Percentiles rank a stretch among this genome's conserved stretches.
Evolutionary conservation across 177 flowering plant species (phyloP).

Genomic region (Tripterygium wilfordii): DNA sequence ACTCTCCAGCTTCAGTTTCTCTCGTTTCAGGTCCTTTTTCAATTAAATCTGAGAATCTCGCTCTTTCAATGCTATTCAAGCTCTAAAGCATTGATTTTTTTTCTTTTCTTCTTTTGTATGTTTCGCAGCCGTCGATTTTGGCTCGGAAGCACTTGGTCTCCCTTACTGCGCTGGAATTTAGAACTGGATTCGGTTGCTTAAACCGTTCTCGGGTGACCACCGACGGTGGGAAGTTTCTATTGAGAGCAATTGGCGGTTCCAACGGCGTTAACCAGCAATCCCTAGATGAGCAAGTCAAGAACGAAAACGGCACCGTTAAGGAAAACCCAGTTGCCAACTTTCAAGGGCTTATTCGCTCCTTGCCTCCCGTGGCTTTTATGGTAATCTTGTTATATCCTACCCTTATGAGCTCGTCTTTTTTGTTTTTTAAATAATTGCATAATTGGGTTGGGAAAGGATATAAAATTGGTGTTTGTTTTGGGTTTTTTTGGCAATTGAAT

Average conservation of each 20-base stretch:
- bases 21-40: slow-evolving; percentile 23
- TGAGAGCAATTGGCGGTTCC: slow-evolving; percentile 17
- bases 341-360: slow-evolving; percentile 18
- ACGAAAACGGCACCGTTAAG: background rate
- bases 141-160: slow-evolving; percentile 14
- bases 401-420: background rate
- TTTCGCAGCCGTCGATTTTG: slow-evolving; percentile 9
- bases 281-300: slow-evolving; percentile 7
- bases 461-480: background rate
- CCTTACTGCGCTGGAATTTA: slow-evolving; percentile 14
- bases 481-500: background rate
- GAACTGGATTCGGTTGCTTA: slow-evolving; percentile 16
- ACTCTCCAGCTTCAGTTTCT: slow-evolving; percentile 22
- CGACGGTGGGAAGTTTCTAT: slow-evolving; percentile 1
- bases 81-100: no score
- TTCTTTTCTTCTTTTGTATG: background rate
- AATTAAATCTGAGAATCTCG: no score
- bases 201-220: slow-evolving; percentile 7
- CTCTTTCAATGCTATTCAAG: no score
- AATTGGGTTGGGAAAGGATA: no score
- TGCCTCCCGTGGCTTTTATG: slow-evolving; percentile 38
- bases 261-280: slow-evolving; percentile 5
- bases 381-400: slow-evolving; percentile 13
- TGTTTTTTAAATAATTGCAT: no score
- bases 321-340: slow-evolving; percentile 24